Base-by-base conservation (phyloP, 768 basidiomycete genomes). In the Boletus tylopilopsis region DNA sequence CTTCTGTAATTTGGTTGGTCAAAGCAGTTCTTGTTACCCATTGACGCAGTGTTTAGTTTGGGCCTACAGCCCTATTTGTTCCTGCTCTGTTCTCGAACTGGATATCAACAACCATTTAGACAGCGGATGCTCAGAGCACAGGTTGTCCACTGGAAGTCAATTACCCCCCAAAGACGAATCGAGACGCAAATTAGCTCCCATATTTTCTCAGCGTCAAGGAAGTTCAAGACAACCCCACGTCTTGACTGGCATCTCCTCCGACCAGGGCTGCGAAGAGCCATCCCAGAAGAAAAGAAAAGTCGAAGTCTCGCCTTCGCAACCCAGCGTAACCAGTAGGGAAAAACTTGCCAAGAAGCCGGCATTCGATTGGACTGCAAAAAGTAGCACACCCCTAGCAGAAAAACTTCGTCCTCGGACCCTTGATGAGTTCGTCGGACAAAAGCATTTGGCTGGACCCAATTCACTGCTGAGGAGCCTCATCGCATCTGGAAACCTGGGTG, bases 341-440 rank as follows among this genome's bases (percentile, higher is more conserved):
- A 71, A 67, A 49, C 60, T 56, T 21, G 29, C 42, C 19, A 62
- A 61, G 50, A 61, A 59, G 22, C 55, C 53, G 6, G 50, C 66
- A 16, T 43, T 45, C 27, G 47, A 50, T 32, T 18, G 45, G 11
- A 54, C 64, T 30, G 32, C 68, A 2, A 57, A 70, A 27, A 50
- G 61, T 18, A 73, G 75, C 13, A 68, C 74, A 3, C 87, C 87
- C 0, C 67, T 92, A 1, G 86, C 91, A 1, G 90, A 92, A 61
- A 75, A 76, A 18, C 74, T 91, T 36, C 76, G 90, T 9, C 90
- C 90, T 2, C 73, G 69, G 12, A 65, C 64, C 5, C 68, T 92
- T 16, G 75, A 76, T 2, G 81, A 87, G 3, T 86, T 88, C 51
- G 71, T 91, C 24, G 90, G 90, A 3, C 90, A 94, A 60, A 63